These are phyloP conservation scores for Rhododendron ferrugineum DNA, from an alignment of 148 eudicot genomes.

Conservation along the genomic window DNA sequence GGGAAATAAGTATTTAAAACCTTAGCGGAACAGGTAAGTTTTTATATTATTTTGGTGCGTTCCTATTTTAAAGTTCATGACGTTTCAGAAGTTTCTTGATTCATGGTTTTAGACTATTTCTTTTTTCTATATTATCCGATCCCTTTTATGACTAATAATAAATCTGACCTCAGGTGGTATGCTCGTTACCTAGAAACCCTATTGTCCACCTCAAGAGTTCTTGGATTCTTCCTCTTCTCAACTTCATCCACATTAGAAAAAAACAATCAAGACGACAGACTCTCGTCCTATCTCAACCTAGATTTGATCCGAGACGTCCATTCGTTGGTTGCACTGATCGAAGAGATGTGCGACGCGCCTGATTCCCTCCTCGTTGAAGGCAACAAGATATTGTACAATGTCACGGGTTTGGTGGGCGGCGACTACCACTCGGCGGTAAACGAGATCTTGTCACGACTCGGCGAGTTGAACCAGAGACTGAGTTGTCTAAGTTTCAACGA, in stretches of 20 bases:
- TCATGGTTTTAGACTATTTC: too few relatives aligned
- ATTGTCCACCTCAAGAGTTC: constrained; percentile 42
- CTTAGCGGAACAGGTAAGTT: too few relatives aligned
- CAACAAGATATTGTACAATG: constrained; percentile 35
- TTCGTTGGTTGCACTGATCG: constrained; percentile 38
- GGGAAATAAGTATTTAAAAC: too few relatives aligned
- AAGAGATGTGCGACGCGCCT: constrained; percentile 53
- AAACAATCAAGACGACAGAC: constrained; percentile 36
- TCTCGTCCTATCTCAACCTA: constrained; percentile 42
- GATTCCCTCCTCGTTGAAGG: constrained; percentile 31
- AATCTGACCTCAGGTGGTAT: constrained; percentile 41
- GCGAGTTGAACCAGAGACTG: constrained; percentile 60
- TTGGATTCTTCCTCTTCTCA: constrained; percentile 57
- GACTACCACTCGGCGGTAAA: constrained; percentile 53
- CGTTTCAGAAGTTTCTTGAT: too few relatives aligned
- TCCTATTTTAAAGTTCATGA: too few relatives aligned
- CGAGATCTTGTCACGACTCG: constrained; percentile 48
- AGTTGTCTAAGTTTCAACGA: constrained; percentile 59
- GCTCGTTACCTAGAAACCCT: constrained; percentile 67
- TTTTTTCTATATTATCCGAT: too few relatives aligned
- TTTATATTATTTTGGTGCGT: too few relatives aligned
- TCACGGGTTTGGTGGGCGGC: constrained; percentile 31
- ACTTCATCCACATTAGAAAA: constrained; percentile 31
- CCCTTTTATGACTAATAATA: background rate
- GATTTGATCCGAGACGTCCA: constrained; percentile 53